Conservation (phyloP, 2,329 filamentous ascomycete species). For the Bipolaris bicolor region DNA sequence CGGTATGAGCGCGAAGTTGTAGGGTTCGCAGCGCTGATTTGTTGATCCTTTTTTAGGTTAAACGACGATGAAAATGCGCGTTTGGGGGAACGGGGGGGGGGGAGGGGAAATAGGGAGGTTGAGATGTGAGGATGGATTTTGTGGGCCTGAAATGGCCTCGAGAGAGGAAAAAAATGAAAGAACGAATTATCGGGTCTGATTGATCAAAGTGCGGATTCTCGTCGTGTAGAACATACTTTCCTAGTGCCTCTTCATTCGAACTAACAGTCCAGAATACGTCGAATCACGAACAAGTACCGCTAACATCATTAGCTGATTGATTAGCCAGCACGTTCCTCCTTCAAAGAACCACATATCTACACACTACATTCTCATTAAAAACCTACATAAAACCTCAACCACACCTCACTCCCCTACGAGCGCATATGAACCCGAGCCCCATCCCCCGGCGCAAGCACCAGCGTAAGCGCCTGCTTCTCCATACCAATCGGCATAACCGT, state of each 20-base stretch:
- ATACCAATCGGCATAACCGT: not conserved
- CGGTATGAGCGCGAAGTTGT: slow-evolving; percentile 39
- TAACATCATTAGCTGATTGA: too few species aligned
- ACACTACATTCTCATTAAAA: too few species aligned
- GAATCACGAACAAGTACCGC: too few species aligned
- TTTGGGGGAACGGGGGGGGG: too few species aligned
- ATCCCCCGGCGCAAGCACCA: not conserved
- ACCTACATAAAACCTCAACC: not conserved
- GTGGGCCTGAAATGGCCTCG: too few species aligned
- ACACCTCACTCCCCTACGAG: not conserved
- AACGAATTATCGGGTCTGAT: not conserved
- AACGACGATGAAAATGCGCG: not conserved
- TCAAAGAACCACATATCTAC: too few species aligned
- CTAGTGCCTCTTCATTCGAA: too few species aligned
- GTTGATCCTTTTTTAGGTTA: slow-evolving; percentile 26
- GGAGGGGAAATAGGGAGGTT: too few species aligned
- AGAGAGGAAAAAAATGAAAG: not conserved
- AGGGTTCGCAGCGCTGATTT: slow-evolving; percentile 3
- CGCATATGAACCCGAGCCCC: not conserved
- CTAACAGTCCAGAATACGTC: too few species aligned
- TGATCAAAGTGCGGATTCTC: not conserved
- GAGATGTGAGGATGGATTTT: not conserved
- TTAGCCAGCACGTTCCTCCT: too few species aligned
- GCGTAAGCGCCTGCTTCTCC: slow-evolving; percentile 1
- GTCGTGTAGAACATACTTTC: not conserved